Evolutionary conservation across 495 filamentous ascomycete genomes (phyloP).

Genomic region (Immersiella caudata): DNA sequence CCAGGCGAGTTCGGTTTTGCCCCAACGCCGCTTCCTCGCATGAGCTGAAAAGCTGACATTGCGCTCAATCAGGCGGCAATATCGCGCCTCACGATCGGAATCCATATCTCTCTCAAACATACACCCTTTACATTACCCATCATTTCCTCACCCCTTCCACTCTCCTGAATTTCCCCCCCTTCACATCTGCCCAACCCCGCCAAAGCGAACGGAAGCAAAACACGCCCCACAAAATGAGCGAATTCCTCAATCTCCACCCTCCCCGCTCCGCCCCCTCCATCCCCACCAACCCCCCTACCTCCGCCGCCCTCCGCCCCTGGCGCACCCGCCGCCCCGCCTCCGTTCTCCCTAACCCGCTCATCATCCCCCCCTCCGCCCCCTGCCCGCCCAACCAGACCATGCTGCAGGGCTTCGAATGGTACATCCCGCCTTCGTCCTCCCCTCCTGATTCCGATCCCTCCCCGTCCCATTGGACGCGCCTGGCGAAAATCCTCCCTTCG

Average conservation of each 20-base stretch:
- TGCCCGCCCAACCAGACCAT: constrained; percentile 58
- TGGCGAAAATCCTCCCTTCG: constrained; percentile 54
- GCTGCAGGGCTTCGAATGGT: constrained; percentile 78
- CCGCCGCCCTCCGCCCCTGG: constrained; percentile 27
- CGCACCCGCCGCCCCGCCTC: constrained; percentile 24
- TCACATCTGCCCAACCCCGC: background rate
- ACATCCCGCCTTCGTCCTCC: constrained; percentile 56
- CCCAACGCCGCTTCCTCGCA: background rate
- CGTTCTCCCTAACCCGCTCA: constrained; percentile 24
- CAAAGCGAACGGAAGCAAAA: background rate
- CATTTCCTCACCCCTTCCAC: background rate
- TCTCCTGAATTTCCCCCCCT: background rate
- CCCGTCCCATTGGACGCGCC: constrained; percentile 67
- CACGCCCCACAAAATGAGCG: constrained; percentile 23
- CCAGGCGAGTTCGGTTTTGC: background rate
- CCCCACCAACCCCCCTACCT: constrained; percentile 14
- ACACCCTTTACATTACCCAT: background rate
- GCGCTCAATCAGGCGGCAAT: background rate
- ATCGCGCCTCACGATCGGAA: background rate
- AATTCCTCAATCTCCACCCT: constrained; percentile 28
- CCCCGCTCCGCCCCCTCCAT: constrained; percentile 17
- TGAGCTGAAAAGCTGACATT: background rate
- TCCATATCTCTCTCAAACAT: background rate
- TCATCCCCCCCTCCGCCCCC: constrained; percentile 13
- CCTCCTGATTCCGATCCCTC: constrained; percentile 34